These are phyloP conservation scores for Fusarium sambucinum DNA, from an alignment of 2,329 filamentous ascomycete genomes.

Conservation along the genomic window DNA sequence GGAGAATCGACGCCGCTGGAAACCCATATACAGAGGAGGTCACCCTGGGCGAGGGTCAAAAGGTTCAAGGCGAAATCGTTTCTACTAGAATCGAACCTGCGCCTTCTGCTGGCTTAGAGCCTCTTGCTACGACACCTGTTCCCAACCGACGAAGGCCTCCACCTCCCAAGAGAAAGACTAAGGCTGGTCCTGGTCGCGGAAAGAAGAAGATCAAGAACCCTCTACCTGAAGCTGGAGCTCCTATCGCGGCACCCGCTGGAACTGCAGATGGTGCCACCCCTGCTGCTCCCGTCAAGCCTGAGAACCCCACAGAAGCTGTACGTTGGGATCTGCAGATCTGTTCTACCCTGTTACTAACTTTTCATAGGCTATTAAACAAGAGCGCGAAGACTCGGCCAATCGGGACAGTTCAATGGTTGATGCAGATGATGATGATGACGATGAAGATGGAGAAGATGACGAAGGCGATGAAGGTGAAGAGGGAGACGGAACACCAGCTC, in stretches of 20 bases:
- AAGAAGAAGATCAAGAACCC: slow-evolving; percentile 79
- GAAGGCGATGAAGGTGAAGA: slow-evolving; percentile 63
- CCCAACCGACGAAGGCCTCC: slow-evolving; percentile 73
- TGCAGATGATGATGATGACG: slow-evolving; percentile 60
- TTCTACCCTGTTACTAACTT: slow-evolving; percentile 34
- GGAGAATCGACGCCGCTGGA: slow-evolving; percentile 80
- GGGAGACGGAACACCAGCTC: slow-evolving; percentile 54
- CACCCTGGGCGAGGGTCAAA: slow-evolving; percentile 81
- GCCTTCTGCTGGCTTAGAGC: slow-evolving; percentile 61
- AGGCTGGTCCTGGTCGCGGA: slow-evolving; percentile 79
- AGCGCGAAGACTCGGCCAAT: slow-evolving; percentile 59
- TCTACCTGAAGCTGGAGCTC: slow-evolving; percentile 53
- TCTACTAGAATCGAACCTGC: slow-evolving; percentile 67
- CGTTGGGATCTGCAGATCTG: neutral
- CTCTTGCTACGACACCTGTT: slow-evolving; percentile 57
- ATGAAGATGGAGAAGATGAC: slow-evolving; percentile 62
- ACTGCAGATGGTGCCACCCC: slow-evolving; percentile 54
- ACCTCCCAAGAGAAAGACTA: slow-evolving; percentile 83
- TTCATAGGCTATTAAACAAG: slow-evolving; percentile 56
- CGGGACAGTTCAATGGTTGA: slow-evolving; percentile 68
- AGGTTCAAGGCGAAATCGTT: slow-evolving; percentile 84
- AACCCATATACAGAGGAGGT: slow-evolving; percentile 88
- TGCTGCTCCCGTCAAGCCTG: slow-evolving; percentile 55
- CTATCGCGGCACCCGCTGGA: slow-evolving; percentile 52
- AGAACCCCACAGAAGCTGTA: slow-evolving; percentile 54